phyloP scores from a whole-genome alignment of 2,329 filamentous ascomycete species.

The Scorias spongiosa region DNA sequence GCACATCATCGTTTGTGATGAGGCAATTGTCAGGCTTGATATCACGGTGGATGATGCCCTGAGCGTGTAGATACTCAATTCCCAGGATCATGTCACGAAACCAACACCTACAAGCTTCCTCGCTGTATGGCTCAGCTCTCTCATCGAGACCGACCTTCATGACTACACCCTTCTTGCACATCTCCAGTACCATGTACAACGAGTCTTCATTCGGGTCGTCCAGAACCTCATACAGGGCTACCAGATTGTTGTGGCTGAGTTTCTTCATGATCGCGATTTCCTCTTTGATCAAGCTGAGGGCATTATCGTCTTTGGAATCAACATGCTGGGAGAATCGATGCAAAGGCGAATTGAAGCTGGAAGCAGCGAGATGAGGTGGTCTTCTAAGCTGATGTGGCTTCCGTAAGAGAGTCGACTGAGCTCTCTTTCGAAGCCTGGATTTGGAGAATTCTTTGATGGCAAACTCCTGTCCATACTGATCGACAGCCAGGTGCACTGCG shows the following conservation, averaged over 20 bases:
- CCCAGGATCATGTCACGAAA: constrained; percentile 90
- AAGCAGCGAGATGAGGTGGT: constrained; percentile 30
- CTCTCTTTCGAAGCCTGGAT: constrained; percentile 70
- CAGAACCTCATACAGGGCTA: constrained; percentile 80
- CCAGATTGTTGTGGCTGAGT: constrained; percentile 85
- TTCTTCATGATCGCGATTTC: constrained; percentile 99
- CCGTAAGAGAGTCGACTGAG: constrained; percentile 74
- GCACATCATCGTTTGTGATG: constrained; percentile 75
- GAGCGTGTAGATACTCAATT: constrained; percentile 88
- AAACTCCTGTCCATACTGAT: constrained; percentile 87
- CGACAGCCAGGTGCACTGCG: constrained; percentile 74
- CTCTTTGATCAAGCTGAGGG: constrained; percentile 77
- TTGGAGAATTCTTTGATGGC: constrained; percentile 98
- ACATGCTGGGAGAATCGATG: constrained; percentile 37
- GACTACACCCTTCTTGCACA: constrained; percentile 95
- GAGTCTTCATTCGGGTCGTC: constrained; percentile 94
- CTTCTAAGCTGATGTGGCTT: constrained; percentile 40
- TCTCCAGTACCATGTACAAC: constrained; percentile 95
- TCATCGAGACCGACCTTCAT: constrained; percentile 92
- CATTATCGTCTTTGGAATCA: constrained; percentile 36
- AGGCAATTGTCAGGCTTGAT: constrained; percentile 97
- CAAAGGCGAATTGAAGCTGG: constrained; percentile 47
- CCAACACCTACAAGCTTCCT: constrained; percentile 74
- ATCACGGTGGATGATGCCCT: constrained; percentile 88
- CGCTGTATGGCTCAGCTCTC: constrained; percentile 62